These are phyloP conservation scores for Lipomyces anomalus DNA, from an alignment of 805 yeast species.

Conservation along the genomic window DNA sequence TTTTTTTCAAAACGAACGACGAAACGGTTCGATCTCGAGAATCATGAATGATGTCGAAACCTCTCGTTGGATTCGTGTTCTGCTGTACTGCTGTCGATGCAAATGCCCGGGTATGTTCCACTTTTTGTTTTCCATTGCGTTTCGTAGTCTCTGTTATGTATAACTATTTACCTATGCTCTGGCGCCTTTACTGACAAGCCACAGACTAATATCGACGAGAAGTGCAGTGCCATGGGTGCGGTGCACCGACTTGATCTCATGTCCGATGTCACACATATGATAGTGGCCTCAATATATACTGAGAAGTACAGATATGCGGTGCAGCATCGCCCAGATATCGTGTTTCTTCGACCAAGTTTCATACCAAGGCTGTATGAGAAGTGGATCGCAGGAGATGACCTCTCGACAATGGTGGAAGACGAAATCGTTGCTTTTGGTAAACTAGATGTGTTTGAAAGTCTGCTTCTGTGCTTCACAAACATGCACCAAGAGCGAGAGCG, in stretches of 20 bases:
- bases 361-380: constrained; percentile 42
- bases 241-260: constrained; percentile 42
- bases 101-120: constrained; percentile 4
- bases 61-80: constrained; percentile 15
- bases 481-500: constrained; percentile 25
- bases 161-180: not conserved
- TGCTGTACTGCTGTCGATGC: constrained; percentile 20
- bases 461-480: constrained; percentile 38
- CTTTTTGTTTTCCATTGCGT: not conserved
- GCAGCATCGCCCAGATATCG: constrained; percentile 44
- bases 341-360: constrained; percentile 46
- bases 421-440: constrained; percentile 24
- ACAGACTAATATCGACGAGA: constrained; percentile 12
- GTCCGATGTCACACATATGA: constrained; percentile 46
- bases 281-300: constrained; percentile 47
- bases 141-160: not conserved
- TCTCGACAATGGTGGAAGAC: constrained; percentile 24
- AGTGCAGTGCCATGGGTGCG: constrained; percentile 41
- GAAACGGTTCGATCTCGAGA: too few relatives aligned
- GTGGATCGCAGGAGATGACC: constrained; percentile 51
- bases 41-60: not conserved
- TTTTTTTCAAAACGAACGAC: too few relatives aligned
- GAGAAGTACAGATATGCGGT: constrained; percentile 52
- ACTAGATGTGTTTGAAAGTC: constrained; percentile 30
- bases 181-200: not conserved